Conservation (phyloP, 2,329 filamentous ascomycete genomes). For the Alternaria novae-zelandiae region DNA sequence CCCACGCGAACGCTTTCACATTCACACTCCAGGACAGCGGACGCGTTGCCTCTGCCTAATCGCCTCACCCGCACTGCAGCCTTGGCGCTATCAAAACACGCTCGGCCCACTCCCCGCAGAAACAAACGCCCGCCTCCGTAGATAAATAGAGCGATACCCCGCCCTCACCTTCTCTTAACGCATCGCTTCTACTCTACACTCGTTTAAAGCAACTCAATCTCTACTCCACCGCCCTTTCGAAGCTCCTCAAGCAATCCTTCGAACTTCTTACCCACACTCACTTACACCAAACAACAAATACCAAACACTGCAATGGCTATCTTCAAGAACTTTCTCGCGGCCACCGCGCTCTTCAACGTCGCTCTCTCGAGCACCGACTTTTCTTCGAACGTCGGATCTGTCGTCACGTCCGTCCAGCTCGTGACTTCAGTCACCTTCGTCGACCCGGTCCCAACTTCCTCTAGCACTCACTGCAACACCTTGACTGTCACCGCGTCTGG, state of each 20-base stretch:
- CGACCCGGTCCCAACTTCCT: not conserved
- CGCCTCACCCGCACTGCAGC: not conserved
- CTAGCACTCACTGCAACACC: not conserved
- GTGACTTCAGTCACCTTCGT: slow-evolving; percentile 1
- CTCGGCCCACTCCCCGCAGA: slow-evolving; percentile 3
- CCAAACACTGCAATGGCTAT: slow-evolving; percentile 6
- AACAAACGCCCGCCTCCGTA: not conserved
- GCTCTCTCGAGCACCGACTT: slow-evolving; percentile 5
- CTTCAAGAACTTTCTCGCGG: slow-evolving; percentile 8
- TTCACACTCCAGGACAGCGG: not conserved
- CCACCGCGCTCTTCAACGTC: slow-evolving; percentile 8
- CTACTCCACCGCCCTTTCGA: not conserved
- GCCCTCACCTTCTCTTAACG: not conserved
- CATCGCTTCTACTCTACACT: not conserved
- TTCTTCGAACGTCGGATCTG: not conserved
- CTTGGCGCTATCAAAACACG: slow-evolving; percentile 1
- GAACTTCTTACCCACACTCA: not conserved
- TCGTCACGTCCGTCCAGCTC: slow-evolving; percentile 5
- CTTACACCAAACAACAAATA: not conserved
- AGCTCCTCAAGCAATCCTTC: slow-evolving; percentile 1
- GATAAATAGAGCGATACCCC: slow-evolving; percentile 2
- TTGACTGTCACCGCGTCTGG: slow-evolving; percentile 2
- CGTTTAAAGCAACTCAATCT: not conserved
- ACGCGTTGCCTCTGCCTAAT: not conserved
- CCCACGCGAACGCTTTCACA: not conserved